Evolutionary conservation across 208 protist genomes (phyloP), one percentile per base, ranked within the genome.

Genomic region (Acanthamoeba culbertsoni): DNA sequence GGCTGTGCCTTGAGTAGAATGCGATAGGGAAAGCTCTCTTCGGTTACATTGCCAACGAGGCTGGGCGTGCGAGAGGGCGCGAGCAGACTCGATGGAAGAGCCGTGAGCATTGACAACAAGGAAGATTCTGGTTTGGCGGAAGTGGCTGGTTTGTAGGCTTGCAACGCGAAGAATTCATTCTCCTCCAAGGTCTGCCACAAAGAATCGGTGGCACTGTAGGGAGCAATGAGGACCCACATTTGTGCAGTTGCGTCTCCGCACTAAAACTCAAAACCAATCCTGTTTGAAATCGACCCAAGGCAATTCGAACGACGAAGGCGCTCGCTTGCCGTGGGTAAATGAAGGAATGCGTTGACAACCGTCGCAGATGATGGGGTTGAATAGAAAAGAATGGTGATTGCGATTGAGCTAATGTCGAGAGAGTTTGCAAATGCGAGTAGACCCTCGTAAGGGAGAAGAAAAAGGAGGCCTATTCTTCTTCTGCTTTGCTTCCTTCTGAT

Each of bases 161-260:
- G 82, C 10, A 90, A 40, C 82, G 43, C 46, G 51, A 90, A 90
- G 31, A 90, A 90, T 68, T 90, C 82, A 33, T 90, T 90, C 35
- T 90, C 46, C n/a, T 90, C 82, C 26, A 90, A 33, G 3, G 82
- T 90, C 18, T 71, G 46, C 82, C 82, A 90, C 37, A 90, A 51
- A 0, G 35, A 14, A 51, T 20, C 82, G 2, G 46, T 68, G 46
- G 26, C 82, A 31, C 31, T n/a, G 42, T 59, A 28, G 12, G 82
- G 82, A 2, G 82, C 82, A 35, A 90, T 65, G 37, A 90, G 51
- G 35, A 90, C 82, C 82, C 82, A 90, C 82, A 90, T 90, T 75
- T 10, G 28, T 26, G 59, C 23, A 33, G 28, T 37, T 68, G 51
- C 16, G 51, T 14, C 51, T 23, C 51, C 51, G 14, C 14, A 23